These are phyloP conservation scores for Phytophthora hybrid DNA, from an alignment of 352 stramenopile species.

Conservation along the genomic window DNA sequence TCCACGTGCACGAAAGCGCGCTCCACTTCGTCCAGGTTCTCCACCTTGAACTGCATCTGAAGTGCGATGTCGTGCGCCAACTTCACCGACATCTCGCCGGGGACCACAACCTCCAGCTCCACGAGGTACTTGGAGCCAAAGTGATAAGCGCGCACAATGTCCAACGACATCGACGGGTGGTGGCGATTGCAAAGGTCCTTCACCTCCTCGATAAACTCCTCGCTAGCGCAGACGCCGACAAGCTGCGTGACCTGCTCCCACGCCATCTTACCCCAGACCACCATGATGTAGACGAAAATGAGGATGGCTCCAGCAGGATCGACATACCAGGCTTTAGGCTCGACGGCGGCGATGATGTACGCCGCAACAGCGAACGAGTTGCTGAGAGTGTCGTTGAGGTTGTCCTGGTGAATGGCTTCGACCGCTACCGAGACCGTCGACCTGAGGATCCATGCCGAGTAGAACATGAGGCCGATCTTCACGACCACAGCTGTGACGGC, in stretches of 20 bases:
- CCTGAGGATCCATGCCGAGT: conserved; percentile 69
- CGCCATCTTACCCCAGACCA: conserved; percentile 90
- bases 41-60: conserved; percentile 95
- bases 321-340: conserved; percentile 84
- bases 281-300: conserved; percentile 95
- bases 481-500: conserved; percentile 63
- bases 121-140: conserved; percentile 96
- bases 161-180: conserved; percentile 79
- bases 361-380: conserved; percentile 92
- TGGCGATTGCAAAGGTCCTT: conserved; percentile 82
- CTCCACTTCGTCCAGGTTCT: conserved; percentile 92
- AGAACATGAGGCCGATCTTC: conserved; percentile 77
- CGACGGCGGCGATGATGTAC: conserved; percentile 56
- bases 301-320: conserved; percentile 93
- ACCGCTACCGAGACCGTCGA: conserved; percentile 58
- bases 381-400: conserved; percentile 94
- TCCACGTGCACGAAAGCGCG: conserved; percentile 96
- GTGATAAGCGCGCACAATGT: conserved; percentile 93
- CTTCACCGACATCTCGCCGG: conserved; percentile 89
- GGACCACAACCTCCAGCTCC: conserved; percentile 94
- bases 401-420: conserved; percentile 88
- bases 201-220: conserved; percentile 92
- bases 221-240: conserved; percentile 67
- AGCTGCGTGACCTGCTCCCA: conserved; percentile 93
- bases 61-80: conserved; percentile 95